Evolutionary conservation across 208 protist genomes (phyloP), one percentile per base, ranked within the genome.

Genomic region (Leishmania tarentolae): DNA sequence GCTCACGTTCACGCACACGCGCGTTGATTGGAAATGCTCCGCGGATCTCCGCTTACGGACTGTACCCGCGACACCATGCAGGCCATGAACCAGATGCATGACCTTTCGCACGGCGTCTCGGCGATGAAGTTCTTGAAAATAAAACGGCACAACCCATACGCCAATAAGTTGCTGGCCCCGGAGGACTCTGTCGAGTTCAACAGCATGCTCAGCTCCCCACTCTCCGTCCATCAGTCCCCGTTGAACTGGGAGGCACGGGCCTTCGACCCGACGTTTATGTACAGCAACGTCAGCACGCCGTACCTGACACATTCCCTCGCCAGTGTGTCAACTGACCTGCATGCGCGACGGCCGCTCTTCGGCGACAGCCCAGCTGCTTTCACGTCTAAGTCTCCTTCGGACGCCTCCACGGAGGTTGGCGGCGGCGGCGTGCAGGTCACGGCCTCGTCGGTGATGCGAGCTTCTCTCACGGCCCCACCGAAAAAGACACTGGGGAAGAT

Each of bases 91-190:
- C 82, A 81, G 57, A 44, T 76, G 72, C 31, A 59, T 50, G 88
- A 76, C 40, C 69, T 81, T 31, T 61, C 24, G 52, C 76, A 76
- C 35, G 35, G 65, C 56, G 63, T 75, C 47, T 73, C 79, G 28
- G 79, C 75, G 69, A 78, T 59, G 46, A 76, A 80, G 35, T 46
- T 74, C 19, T 68, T 56, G 21, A 88, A 80, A 73, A 72, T 46
- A 56, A 75, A 82, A 68, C 85, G 81, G 31, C 92, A 95, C 86
- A 90, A 95, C 79, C 92, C 92, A 17, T 95, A 95, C 82, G 75
- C 80, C 68, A 81, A 63, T 59, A 79, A 79, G n/a, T 83, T 93
- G 76, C 81, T 93, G 2, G 86, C 86, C 4, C 85, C 85, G 11
- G 85, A 91, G 74, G 84, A 88, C 69, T 88, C 81, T 8, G 69